Evolutionary conservation across 2,329 filamentous ascomycete species (phyloP), one percentile per base, ranked within the genome.

Genomic region (Aspergillus pseudoglaucus): DNA sequence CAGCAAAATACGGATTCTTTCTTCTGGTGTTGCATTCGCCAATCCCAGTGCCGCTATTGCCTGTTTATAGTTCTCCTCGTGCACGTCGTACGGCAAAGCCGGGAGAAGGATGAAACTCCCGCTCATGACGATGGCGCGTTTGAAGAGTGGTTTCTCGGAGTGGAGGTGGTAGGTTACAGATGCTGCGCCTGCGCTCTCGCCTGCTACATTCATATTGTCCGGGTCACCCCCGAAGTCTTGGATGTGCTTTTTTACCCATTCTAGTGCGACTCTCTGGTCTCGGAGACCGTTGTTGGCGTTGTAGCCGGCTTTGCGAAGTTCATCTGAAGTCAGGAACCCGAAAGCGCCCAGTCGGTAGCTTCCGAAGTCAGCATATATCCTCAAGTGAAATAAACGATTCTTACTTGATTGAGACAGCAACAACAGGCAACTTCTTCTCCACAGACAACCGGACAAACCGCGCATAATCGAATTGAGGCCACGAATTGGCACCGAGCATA

Each of bases 391-490:
- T 41, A 7, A 39, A 3, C 17, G 6, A 5, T 1, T 41, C 65
- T 52, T 57, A 75, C 73, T 74, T 75, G 46, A 75, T 69, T 0
- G 63, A 61, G 7, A 75, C 66, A 3, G 66, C 70, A 42, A 81
- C 71, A 3, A 78, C 65, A 0, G 77, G 76, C 23, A 69, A 64
- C 0, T 66, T 70, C 15, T 67, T 66, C 12, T 72, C 67, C 0
- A 61, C 59, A 0, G 74, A 74, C 4, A 76, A 53, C 50, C 69
- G 68, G 3, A 78, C 74, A 4, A 81, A 51, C 1, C 68, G 59
- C 4, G 61, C 61, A 17, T 72, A 60, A 50, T 79, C 72, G 52
- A 75, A 78, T 33, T 79, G 74, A 1, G 77, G 77, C 67, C 75
- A 80, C 39, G 70, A 77, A 38, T 71, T 75, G 3, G 74, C 74